Evolutionary conservation across 176 grass and related monocot species (phyloP), one percentile per base, ranked within the genome.

Genomic region (Oryza punctata): DNA sequence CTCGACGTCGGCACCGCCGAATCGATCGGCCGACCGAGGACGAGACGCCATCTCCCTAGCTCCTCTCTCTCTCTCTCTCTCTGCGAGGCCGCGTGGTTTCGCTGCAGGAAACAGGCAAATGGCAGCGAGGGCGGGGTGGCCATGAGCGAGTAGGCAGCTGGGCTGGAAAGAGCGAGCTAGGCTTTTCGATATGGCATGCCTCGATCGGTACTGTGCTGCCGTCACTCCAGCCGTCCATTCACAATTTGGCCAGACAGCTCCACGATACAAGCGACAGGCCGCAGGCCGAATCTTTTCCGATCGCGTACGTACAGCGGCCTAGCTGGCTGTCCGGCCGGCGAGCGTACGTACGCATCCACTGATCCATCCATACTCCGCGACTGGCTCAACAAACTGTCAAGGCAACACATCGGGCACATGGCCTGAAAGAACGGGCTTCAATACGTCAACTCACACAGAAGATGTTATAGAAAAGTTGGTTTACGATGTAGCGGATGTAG

Each of bases 181-280:
- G n/a, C n/a, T 3, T 14, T 46, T 50, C 14, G 47, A 50, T 59
- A 67, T 79, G 75, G 68, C 75, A 79, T 73, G 43, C 54, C 19
- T 11, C n/a, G 32, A 38, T 38, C 7, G 44, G 9, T 35, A 59
- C 86, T 88, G 67, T 78, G 74, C 4, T 77, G 26, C 67, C 46
- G 81, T 78, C 86, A 88, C 57, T 88, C 86, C 68, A 78, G 86
- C 86, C 67, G 75, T 84, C 81, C 81, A 59, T 40, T 88, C 81
- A 64, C 59, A 46, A 73, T 73, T 78, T 67, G 81, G 75, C 26
- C 75, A 84, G 86, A 88, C 80, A 78, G 75, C 81, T 66, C 60
- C 86, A 88, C 75, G 75, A 84, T 84, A 70, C 74, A 16, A 38
- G 69, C 43, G 80, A 72, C 86, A 88, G 86, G 46, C 70, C 63